Base-by-base conservation (phyloP, 768 basidiomycete genomes). In the Floccularia luteovirens region DNA sequence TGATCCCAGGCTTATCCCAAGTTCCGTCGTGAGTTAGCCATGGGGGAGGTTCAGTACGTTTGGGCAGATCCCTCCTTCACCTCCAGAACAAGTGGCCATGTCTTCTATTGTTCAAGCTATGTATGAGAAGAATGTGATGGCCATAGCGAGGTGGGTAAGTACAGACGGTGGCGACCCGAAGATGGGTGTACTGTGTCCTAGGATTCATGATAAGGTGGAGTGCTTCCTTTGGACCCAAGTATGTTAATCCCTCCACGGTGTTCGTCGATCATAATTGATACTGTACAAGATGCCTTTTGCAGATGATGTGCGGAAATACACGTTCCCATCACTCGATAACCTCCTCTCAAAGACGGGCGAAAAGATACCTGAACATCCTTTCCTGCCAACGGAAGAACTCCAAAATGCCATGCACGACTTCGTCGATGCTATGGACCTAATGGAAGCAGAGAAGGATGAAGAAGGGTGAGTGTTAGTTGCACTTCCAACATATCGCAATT, bases 341-440 rank as follows among this genome's bases (percentile, higher is more conserved):
- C 71, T 94, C 12, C 64, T 82, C 43, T 82, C 78, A 41, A 85
- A 77, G 55, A 82, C 80, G 33, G 90, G 91, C 2, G 81, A 88
- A 49, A 57, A 56, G 0, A 58, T 97, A 25, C 74, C 63, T 16
- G 76, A 79, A 44, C 94, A 99, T 56, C 78, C 87, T 10, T 85
- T 82, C 50, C 60, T 97, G 14, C 90, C 92, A 8, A 91, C 86
- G 0, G 65, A 81, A 38, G 74, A 77, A 34, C 89, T 91, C 53
- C 60, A 79, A 36, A 72, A 74, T 16, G 82, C 81, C 1, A 98
- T 99, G 93, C 84, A 84, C 41, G 60, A 75, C 1, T 82, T 94
- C 36, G 90, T 99, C 6, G 85, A 91, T 48, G 70, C 74, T 6
- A 88, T 97, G 90, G 85, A 94, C 53, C 69, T 99, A 36, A 82